These are phyloP conservation scores for Naumovozyma baii DNA, from an alignment of 805 yeast genomes.

Conservation along the genomic window DNA sequence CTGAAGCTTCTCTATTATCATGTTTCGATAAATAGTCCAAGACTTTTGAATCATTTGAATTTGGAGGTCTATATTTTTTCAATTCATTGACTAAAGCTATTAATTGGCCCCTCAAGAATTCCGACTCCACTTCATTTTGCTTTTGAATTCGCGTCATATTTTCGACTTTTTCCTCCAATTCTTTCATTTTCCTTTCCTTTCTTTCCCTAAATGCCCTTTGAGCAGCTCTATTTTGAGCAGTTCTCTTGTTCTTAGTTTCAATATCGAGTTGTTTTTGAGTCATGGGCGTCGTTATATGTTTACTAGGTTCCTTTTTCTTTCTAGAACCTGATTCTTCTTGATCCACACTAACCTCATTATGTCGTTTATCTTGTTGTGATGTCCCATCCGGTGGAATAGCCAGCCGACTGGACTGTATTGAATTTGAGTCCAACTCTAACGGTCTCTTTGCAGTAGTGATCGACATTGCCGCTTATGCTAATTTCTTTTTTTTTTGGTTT, in stretches of 20 bases:
- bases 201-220: constrained; percentile 94
- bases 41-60: constrained; percentile 24
- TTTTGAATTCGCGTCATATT: constrained; percentile 60
- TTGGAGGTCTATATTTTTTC: constrained; percentile 42
- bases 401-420: constrained; percentile 1
- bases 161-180: constrained; percentile 73
- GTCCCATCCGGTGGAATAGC: too few species aligned
- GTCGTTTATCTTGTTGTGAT: not conserved
- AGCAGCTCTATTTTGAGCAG: constrained; percentile 95
- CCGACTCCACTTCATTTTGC: constrained; percentile 62
- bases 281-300: constrained; percentile 35
- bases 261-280: constrained; percentile 66
- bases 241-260: constrained; percentile 81
- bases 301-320: constrained; percentile 6
- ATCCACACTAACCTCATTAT: not conserved
- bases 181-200: constrained; percentile 78
- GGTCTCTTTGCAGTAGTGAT: constrained; percentile 14
- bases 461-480: constrained; percentile 5
- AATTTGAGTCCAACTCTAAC: constrained; percentile 5
- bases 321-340: not conserved
- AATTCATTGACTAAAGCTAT: constrained; percentile 65
- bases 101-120: constrained; percentile 68
- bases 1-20: constrained; percentile 4
- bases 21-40: constrained; percentile 16
- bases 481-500: not conserved